phyloP scores from a whole-genome alignment of 345 rosid species.

The Aegle marmelos region DNA sequence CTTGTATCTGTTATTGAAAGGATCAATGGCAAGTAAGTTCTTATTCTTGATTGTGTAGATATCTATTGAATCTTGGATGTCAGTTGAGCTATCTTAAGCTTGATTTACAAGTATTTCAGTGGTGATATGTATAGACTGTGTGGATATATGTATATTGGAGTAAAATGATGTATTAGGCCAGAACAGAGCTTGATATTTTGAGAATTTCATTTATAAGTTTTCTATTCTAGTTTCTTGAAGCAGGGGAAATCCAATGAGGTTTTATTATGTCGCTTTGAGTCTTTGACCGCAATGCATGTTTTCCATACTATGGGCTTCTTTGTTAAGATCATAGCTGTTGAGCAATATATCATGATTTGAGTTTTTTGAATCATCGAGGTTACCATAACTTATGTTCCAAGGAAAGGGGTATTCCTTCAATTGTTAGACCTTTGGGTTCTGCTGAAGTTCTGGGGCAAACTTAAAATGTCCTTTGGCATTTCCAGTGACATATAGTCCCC shows the following conservation, averaged over 20 bases:
- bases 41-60: neutral
- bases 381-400: neutral
- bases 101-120: neutral
- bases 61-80: neutral
- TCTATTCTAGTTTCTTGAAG: neutral
- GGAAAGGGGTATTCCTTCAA: neutral
- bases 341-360: neutral
- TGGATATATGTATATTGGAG: neutral
- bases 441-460: neutral
- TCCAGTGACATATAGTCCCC: neutral
- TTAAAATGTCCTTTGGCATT: neutral
- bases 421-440: neutral
- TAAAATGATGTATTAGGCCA: neutral
- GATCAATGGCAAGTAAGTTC: conserved; percentile 52
- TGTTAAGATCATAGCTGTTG: neutral
- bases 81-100: neutral
- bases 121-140: neutral
- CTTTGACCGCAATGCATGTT: neutral
- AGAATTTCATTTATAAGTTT: neutral
- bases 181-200: neutral
- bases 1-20: conserved; percentile 67
- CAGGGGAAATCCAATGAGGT: too few species aligned
- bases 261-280: neutral
- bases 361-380: neutral
- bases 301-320: neutral